Evolutionary conservation across 305 asterid genomes (phyloP).

Genomic region (Fraxinus greggii): DNA sequence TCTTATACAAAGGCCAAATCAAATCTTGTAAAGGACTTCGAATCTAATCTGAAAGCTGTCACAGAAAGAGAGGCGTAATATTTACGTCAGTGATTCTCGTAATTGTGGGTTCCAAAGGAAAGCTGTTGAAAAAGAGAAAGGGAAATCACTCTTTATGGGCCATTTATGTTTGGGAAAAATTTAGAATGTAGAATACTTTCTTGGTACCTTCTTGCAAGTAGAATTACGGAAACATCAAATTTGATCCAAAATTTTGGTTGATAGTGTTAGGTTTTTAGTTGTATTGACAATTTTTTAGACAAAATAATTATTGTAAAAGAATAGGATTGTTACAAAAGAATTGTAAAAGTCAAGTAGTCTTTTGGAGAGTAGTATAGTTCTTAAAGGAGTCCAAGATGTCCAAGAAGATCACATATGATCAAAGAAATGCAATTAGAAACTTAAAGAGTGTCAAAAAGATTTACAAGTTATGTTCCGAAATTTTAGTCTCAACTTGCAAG

Average conservation of each 20-base stretch:
- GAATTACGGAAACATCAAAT: background rate
- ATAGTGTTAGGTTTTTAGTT: too few relatives aligned
- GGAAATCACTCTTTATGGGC: background rate
- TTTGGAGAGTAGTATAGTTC: too few relatives aligned
- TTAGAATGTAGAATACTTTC: background rate
- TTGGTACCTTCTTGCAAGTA: background rate
- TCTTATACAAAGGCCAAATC: background rate
- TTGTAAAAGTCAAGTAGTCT: too few relatives aligned
- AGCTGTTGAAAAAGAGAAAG: background rate
- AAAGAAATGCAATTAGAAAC: too few relatives aligned
- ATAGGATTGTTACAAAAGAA: too few relatives aligned
- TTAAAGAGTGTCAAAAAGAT: too few relatives aligned
- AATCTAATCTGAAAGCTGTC: background rate
- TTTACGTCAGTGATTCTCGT: background rate
- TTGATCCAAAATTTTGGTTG: background rate
- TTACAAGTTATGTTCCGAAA: too few relatives aligned
- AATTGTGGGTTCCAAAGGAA: background rate
- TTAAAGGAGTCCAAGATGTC: too few relatives aligned
- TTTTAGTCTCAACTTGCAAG: too few relatives aligned
- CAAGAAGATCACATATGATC: too few relatives aligned
- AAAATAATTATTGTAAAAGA: too few relatives aligned
- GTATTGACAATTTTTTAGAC: too few relatives aligned
- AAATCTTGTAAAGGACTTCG: background rate
- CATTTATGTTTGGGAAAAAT: background rate
- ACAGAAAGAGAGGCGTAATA: background rate